These are phyloP conservation scores for Penicillium crustosum DNA, from an alignment of 2,329 filamentous ascomycete genomes.

Conservation along the genomic window DNA sequence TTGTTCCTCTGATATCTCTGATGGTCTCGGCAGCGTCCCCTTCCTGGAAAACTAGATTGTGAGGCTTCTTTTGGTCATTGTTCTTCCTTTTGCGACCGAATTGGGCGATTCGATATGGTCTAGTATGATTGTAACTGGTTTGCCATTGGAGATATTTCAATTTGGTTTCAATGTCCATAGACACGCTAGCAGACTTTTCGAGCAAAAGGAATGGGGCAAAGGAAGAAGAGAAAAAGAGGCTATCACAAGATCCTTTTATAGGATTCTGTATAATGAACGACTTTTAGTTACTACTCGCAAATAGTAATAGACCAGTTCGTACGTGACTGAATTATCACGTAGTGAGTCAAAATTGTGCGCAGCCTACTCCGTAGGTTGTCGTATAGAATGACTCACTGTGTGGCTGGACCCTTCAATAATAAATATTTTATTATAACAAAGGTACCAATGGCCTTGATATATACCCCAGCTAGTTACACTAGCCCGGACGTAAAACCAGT, in stretches of 20 bases:
- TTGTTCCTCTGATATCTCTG: neutral
- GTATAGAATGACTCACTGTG: neutral
- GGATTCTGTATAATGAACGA: neutral
- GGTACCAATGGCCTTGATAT: neutral
- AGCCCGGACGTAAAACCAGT: no score
- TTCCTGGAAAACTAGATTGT: neutral
- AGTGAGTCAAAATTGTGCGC: neutral
- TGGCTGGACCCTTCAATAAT: neutral
- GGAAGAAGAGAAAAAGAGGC: neutral
- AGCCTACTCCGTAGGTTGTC: neutral
- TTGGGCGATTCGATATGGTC: conserved; percentile 9
- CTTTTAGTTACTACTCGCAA: neutral
- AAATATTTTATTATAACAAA: neutral
- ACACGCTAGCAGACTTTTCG: neutral
- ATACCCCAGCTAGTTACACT: no score
- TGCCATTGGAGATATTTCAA: conserved; percentile 15
- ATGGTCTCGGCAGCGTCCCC: neutral
- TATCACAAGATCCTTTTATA: neutral
- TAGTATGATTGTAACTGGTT: conserved; percentile 1
- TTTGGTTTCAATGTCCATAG: conserved; percentile 3
- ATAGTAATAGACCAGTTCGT: neutral
- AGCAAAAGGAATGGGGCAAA: neutral
- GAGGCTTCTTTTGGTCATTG: neutral
- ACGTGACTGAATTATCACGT: neutral
- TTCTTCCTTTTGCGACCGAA: neutral